Conservation (phyloP, 176 grass and related monocot species). For the Musa acuminata region DNA sequence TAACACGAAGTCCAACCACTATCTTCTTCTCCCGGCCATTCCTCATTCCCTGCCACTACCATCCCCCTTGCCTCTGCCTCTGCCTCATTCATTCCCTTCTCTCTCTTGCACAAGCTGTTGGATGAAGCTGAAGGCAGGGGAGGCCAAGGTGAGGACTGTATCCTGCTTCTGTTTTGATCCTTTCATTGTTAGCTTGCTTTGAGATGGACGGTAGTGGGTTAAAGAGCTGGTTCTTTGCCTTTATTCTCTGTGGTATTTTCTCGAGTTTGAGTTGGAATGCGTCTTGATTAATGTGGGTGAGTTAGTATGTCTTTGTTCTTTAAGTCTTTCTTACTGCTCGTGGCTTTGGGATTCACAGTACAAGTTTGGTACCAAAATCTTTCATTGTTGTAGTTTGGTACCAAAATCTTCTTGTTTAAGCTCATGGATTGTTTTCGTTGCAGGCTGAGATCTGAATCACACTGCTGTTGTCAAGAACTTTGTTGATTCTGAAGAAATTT, state of each 20-base stretch:
- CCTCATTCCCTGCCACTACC: no score
- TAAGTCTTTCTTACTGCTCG: no score
- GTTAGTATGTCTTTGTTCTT: no score
- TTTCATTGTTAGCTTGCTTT: neutral
- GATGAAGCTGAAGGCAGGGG: neutral
- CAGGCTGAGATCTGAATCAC: no score
- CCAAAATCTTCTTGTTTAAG: neutral
- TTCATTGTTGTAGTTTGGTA: no score
- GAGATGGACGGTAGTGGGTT: neutral
- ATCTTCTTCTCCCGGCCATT: neutral
- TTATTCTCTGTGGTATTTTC: no score
- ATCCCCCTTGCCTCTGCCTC: neutral
- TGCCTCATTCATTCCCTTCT: neutral
- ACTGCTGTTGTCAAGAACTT: neutral
- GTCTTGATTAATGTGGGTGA: no score
- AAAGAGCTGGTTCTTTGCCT: no score
- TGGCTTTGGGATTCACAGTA: neutral
- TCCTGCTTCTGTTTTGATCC: neutral
- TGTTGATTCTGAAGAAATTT: neutral
- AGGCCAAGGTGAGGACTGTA: neutral
- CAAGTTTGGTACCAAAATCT: no score
- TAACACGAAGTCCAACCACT: neutral
- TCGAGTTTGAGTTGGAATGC: no score
- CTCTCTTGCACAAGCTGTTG: neutral
- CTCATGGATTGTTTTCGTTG: neutral